Evolutionary conservation across 179 eudicot genomes (phyloP).

Genomic region (Beta lomatogona): DNA sequence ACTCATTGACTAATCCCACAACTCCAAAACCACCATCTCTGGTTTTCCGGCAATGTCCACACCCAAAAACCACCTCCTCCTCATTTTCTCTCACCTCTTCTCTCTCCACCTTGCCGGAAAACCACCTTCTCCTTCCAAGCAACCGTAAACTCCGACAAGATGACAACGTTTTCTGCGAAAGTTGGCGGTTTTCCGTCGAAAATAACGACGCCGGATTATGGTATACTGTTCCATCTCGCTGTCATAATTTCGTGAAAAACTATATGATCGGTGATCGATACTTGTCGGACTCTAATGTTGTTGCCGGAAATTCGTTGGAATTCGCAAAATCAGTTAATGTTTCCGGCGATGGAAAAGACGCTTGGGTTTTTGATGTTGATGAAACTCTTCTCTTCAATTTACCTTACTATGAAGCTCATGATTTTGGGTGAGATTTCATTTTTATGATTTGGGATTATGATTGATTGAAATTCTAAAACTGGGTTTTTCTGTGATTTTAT

Average conservation of each 20-base stretch:
- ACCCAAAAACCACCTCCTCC: not conserved
- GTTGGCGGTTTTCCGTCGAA: slow-evolving; percentile 79
- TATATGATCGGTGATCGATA: slow-evolving; percentile 57
- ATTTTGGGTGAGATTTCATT: slow-evolving; percentile 35
- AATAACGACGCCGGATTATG: slow-evolving; percentile 62
- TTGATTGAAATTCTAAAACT: slow-evolving; percentile 10
- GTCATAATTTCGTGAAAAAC: slow-evolving; percentile 45
- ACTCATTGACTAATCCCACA: not conserved
- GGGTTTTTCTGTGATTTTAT: not conserved
- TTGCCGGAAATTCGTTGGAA: slow-evolving; percentile 35
- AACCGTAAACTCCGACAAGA: slow-evolving; percentile 20
- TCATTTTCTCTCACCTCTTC: not conserved
- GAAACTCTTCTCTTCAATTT: slow-evolving; percentile 42
- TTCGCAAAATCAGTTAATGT: slow-evolving; percentile 49
- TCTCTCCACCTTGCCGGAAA: not conserved
- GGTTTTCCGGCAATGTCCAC: not conserved
- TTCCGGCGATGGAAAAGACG: slow-evolving; percentile 33
- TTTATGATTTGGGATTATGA: not conserved
- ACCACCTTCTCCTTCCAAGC: slow-evolving; percentile 23
- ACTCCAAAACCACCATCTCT: not conserved
- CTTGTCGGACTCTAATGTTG: slow-evolving; percentile 50
- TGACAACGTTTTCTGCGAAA: slow-evolving; percentile 49
- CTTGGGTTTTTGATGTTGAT: slow-evolving; percentile 48
- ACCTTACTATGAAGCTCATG: slow-evolving; percentile 35
- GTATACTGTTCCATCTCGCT: slow-evolving; percentile 47